These are phyloP conservation scores for Clarkia xantiana DNA, from an alignment of 345 rosid species.

Conservation along the genomic window DNA sequence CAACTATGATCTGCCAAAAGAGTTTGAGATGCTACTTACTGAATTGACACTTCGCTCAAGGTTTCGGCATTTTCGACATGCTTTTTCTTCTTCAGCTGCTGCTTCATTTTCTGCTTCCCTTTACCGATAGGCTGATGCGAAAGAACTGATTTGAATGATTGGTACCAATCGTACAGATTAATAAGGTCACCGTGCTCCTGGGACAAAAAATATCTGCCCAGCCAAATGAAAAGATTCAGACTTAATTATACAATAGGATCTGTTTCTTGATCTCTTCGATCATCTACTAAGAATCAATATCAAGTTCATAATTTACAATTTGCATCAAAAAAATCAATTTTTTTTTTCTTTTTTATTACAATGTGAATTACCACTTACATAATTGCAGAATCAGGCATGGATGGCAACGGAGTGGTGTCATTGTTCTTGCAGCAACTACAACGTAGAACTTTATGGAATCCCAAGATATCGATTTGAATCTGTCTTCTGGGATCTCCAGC, in stretches of 20 bases:
- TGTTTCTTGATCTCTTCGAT: not conserved
- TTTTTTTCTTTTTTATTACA: not conserved
- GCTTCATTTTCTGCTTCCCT: conserved; percentile 38
- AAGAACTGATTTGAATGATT: conserved; percentile 56
- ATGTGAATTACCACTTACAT: conserved; percentile 38
- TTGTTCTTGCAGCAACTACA: conserved; percentile 61
- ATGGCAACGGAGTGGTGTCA: conserved; percentile 29
- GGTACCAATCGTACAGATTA: conserved; percentile 90
- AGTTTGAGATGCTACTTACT: conserved; percentile 4
- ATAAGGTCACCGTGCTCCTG: conserved; percentile 87
- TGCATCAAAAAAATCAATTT: not conserved
- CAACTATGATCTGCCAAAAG: no score
- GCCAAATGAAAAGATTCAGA: conserved; percentile 3
- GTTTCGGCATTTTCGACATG: conserved; percentile 27
- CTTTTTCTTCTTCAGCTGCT: conserved; percentile 53
- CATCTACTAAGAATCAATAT: not conserved
- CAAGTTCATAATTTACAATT: conserved; percentile 1
- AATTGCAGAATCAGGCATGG: conserved; percentile 80
- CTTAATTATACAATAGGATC: not conserved
- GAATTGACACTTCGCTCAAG: conserved; percentile 47
- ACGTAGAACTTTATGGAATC: conserved; percentile 39
- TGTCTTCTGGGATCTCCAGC: conserved; percentile 79
- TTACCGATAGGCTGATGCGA: conserved; percentile 18
- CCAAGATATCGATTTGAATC: conserved; percentile 80
- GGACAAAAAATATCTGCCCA: conserved; percentile 50